Evolutionary conservation across 1,284 basidiomycete species (phyloP), one percentile per base, ranked within the genome.

Genomic region (Xerocomus cyaneibrunnescens): DNA sequence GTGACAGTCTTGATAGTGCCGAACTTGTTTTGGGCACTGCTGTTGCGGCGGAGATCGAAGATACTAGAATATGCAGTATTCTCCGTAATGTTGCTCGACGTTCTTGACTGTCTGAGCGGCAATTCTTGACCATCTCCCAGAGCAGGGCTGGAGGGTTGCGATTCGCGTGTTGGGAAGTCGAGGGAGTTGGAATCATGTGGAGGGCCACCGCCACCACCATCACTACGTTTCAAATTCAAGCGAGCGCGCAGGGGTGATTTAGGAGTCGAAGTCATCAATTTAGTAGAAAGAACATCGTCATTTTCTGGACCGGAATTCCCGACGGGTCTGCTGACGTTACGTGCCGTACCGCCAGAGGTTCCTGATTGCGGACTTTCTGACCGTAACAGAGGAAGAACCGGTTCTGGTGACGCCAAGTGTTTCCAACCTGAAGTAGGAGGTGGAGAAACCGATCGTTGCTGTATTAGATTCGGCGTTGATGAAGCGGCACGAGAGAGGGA

Each of bases 1-100:
- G 84, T 89, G 54, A 84, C 72, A 23, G 88, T 90, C 58, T 86
- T 77, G 57, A 90, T 81, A n/a, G 88, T 91, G 32, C 84, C 86
- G 66, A 81, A 90, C 65, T 81, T 83, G 65, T 79, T 81, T 56
- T 73, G 74, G 52, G 68, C 72, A 49, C 70, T 74, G 44, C 67
- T 72, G 51, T 67, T 74, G 35, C 75, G 70, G 37, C 73, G 71
- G 40, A 74, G 67, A 57, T 87, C 84, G 50, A 88, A 70, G 50
- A 89, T 69, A 57, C 84, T 88, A 50, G 87, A 88, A 62, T 80
- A 76, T 30, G 73, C 72, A 3, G 84, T 87, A 25, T 71, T 72
- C 41, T 79, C 78, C n/a, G 79, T 79, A 56, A 78, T 74, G 47
- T 74, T 73, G 50, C 79, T 83, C 22, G 79, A 79, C 13, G 74